These are phyloP conservation scores for Dictyostelium intermedium DNA, from an alignment of 78 protist species.

Conservation along the genomic window DNA sequence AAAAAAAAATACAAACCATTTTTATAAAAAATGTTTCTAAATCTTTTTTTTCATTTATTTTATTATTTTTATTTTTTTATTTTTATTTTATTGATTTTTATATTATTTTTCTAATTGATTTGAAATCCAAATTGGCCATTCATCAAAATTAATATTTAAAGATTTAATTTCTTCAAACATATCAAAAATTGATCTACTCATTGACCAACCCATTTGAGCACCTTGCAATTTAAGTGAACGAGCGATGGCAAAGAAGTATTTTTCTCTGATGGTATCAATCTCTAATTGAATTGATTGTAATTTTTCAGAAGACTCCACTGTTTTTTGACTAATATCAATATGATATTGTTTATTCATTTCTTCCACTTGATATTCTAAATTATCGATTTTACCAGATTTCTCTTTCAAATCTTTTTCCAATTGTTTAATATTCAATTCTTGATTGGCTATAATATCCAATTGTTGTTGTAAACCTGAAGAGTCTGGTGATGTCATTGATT, in stretches of 20 bases:
- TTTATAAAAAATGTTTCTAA: too few species aligned
- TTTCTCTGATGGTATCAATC: background rate
- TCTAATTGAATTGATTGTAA: background rate
- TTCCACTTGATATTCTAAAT: background rate
- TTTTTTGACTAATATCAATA: background rate
- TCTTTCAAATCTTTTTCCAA: background rate
- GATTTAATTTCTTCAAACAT: conserved; percentile 25
- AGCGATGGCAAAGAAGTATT: conserved; percentile 50
- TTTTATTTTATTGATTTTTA: background rate
- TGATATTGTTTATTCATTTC: background rate
- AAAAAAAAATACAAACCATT: too few species aligned
- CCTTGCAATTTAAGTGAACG: conserved; percentile 36
- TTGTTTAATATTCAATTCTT: background rate
- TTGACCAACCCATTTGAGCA: background rate
- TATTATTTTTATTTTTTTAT: background rate
- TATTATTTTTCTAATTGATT: conserved; percentile 21
- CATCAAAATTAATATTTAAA: background rate
- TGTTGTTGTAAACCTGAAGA: background rate
- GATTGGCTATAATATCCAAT: background rate
- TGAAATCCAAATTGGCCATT: conserved; percentile 67
- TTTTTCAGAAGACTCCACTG: background rate
- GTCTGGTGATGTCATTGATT: background rate
- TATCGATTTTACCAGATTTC: background rate
- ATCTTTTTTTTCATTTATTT: too few species aligned
- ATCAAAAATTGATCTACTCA: conserved; percentile 14